Evolutionary conservation across 805 yeast genomes (phyloP).

Genomic region (Starmera pachycereana): DNA sequence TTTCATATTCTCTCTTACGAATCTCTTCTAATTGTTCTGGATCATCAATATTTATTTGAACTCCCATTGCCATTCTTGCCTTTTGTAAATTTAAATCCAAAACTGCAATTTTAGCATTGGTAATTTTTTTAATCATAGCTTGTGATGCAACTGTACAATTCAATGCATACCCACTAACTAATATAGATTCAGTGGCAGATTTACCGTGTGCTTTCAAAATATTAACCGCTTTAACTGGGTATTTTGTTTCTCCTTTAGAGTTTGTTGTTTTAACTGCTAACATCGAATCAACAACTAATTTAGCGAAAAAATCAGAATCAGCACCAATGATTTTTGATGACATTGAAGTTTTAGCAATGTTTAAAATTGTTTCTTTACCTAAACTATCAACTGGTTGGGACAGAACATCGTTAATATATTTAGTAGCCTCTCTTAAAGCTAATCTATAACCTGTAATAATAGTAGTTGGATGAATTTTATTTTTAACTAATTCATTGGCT

Average conservation of each 20-base stretch:
- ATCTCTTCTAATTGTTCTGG: slow-evolving; percentile 93
- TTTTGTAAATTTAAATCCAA: slow-evolving; percentile 90
- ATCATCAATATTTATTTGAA: slow-evolving; percentile 90
- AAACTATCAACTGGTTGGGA: slow-evolving; percentile 65
- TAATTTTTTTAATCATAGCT: slow-evolving; percentile 76
- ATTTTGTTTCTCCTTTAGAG: slow-evolving; percentile 76
- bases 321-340: slow-evolving; percentile 92
- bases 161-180: slow-evolving; percentile 90
- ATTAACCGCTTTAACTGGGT: slow-evolving; percentile 96
- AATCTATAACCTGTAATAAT: slow-evolving; percentile 93
- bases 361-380: slow-evolving; percentile 74
- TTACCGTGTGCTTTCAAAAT: slow-evolving; percentile 95
- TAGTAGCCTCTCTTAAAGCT: slow-evolving; percentile 83
- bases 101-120: slow-evolving; percentile 74
- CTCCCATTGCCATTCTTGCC: slow-evolving; percentile 97
- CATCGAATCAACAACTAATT: slow-evolving; percentile 92
- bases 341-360: slow-evolving; percentile 96
- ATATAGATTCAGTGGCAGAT: slow-evolving; percentile 74
- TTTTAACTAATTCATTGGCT: slow-evolving; percentile 88
- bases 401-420: slow-evolving; percentile 73
- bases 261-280: slow-evolving; percentile 88
- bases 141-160: slow-evolving; percentile 97
- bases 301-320: slow-evolving; percentile 82
- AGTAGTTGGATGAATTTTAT: slow-evolving; percentile 95
- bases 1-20: slow-evolving; percentile 88